phyloP scores from a whole-genome alignment of 306 rosid genomes.

The Prunus armeniaca region DNA sequence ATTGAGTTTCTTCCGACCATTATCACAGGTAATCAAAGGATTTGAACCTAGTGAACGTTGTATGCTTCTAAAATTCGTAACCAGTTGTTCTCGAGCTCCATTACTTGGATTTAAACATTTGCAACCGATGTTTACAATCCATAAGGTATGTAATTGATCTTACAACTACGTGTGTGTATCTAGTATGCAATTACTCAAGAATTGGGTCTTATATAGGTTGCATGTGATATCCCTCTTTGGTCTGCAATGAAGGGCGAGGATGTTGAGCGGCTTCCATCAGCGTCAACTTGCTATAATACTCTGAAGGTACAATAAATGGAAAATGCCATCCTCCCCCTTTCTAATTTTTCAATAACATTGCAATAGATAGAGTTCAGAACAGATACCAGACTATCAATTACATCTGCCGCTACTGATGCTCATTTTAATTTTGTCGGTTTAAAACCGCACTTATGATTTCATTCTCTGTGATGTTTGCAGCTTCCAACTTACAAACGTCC shows the following conservation, averaged over 20 bases:
- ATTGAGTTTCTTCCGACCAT: constrained; percentile 19
- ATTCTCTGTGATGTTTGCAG: constrained; percentile 40
- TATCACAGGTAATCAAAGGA: constrained; percentile 60
- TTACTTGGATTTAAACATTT: constrained; percentile 92
- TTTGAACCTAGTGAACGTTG: constrained; percentile 88
- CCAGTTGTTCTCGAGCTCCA: constrained; percentile 99
- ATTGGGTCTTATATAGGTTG: constrained; percentile 53
- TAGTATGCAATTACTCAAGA: neutral
- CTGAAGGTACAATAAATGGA: constrained; percentile 62
- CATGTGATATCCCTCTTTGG: constrained; percentile 85
- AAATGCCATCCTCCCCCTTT: neutral
- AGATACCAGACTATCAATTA: neutral
- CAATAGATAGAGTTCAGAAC: neutral
- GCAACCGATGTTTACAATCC: constrained; percentile 91
- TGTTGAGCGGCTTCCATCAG: constrained; percentile 98
- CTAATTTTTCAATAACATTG: neutral
- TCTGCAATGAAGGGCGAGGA: constrained; percentile 92
- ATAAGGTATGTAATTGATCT: constrained; percentile 58
- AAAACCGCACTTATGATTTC: neutral
- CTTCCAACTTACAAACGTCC: constrained; percentile 95
- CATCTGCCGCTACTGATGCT: constrained; percentile 17
- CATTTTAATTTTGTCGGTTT: neutral
- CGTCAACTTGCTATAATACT: constrained; percentile 96
- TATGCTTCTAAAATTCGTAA: constrained; percentile 89
- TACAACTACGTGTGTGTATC: neutral